These are phyloP conservation scores for Candida anglica DNA, from an alignment of 805 yeast species.

Conservation along the genomic window DNA sequence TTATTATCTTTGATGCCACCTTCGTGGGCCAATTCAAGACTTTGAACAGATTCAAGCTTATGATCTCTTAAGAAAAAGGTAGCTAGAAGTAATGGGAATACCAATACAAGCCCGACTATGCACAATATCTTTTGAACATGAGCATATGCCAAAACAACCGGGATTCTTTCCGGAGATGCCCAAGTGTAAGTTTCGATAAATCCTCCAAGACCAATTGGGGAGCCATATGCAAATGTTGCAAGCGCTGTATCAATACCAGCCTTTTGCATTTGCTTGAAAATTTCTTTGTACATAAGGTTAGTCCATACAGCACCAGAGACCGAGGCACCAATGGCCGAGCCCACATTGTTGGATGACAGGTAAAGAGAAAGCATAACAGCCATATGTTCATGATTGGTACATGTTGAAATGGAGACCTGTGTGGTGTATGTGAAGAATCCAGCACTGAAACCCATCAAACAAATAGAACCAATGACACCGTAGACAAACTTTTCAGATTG, in stretches of 20 bases:
- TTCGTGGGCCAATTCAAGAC: slow-evolving; percentile 10
- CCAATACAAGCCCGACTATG: slow-evolving; percentile 36
- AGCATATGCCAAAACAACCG: slow-evolving; percentile 52
- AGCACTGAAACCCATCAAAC: slow-evolving; percentile 16
- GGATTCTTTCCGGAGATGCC: slow-evolving; percentile 57
- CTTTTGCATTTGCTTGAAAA: not conserved
- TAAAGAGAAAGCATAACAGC: slow-evolving; percentile 12
- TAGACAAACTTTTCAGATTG: slow-evolving; percentile 4
- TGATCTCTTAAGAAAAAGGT: slow-evolving; percentile 49
- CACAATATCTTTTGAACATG: slow-evolving; percentile 53
- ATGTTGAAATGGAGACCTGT: slow-evolving; percentile 12
- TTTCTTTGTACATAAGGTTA: slow-evolving; percentile 6
- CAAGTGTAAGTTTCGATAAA: slow-evolving; percentile 46
- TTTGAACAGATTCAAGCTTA: slow-evolving; percentile 20
- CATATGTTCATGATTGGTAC: slow-evolving; percentile 15
- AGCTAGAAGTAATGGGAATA: slow-evolving; percentile 19
- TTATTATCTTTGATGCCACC: too few relatives aligned
- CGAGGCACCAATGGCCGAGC: slow-evolving; percentile 16
- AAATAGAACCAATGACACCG: slow-evolving; percentile 15
- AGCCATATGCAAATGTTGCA: slow-evolving; percentile 44
- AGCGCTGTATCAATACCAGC: slow-evolving; percentile 24
- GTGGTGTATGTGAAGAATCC: slow-evolving; percentile 15
- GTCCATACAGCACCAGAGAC: slow-evolving; percentile 19
- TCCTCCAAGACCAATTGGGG: slow-evolving; percentile 49
- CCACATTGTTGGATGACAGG: slow-evolving; percentile 12